Evolutionary conservation across 345 rosid species (phyloP), one percentile per base, ranked within the genome.

Genomic region (Mangifera indica): DNA sequence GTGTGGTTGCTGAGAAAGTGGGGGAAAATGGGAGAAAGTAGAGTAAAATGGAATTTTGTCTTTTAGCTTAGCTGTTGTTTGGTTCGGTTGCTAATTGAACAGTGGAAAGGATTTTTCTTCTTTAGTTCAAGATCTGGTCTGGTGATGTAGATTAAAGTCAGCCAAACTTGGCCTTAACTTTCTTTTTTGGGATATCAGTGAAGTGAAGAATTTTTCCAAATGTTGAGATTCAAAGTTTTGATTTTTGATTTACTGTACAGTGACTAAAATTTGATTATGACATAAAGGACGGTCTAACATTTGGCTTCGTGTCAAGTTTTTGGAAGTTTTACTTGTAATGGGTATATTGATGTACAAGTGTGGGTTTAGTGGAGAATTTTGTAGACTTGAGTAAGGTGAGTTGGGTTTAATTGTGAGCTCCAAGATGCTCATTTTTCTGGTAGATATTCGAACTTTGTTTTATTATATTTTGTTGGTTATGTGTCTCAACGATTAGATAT

Each of bases 401-500:
- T 72, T 73, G 64, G 72, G 61, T 76, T 71, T 76, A 72, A 74
- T 66, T 67, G 14, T 64, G 69, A 65, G 76, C 78, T 60, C 66
- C 65, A 75, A 79, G 77, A 85, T 84, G 79, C 87, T 81, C 76
- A 73, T 70, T 74, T 74, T 81, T 79, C 74, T 44, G 7, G 64
- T 56, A 37, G 53, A 71, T 66, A 63, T 67, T 55, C 40, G 34
- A 69, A 69, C 60, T 69, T 74, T 63, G 21, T 64, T 51, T 58
- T 81, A 17, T 10, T 73, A 69, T 73, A 52, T 74, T 26, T 67
- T 44, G 71, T 80, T 72, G 42, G 42, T 68, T 75, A 32, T 22
- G 48, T 52, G 44, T 78, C 37, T 63, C n/a, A 51, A 49, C 44
- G 49, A 48, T 70, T 76, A 56, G 61, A 76, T 77, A 52, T 53